Evolutionary conservation across 2,329 filamentous ascomycete species (phyloP), one percentile per base, ranked within the genome.

Genomic region (Curvularia hawaiiensis): DNA sequence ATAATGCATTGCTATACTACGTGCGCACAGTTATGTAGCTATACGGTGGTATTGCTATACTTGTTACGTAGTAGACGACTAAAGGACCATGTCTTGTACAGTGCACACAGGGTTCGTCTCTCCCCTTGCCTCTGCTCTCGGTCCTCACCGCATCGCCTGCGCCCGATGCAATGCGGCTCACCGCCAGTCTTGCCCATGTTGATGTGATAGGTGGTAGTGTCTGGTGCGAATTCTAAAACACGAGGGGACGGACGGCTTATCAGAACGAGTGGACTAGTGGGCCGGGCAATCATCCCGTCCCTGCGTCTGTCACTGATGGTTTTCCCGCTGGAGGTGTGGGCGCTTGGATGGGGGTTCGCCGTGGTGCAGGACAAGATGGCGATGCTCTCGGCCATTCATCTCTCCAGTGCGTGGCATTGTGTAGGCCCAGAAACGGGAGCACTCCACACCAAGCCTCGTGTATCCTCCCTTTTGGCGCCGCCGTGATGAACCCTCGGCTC

Each of bases 101-200:
- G 2, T 8, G 30, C 10, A 3, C 20, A 24, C 20, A 14, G 11
- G 20, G 4, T 22, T 41, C 20, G 22, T 24, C 22, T 24, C 22
- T 24, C 22, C 22, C 22, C 22, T 6, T 22, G 20, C 12, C 39
- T 24, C 20, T 24, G 11, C 9, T 30, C 10, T 24, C 20, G n/a
- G 14, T 10, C 14, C 52, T 56, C 60, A 49, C 58, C 58, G 57
- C 53, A 48, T 56, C 54, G 54, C 54, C 50, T 48, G 22, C 31
- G 53, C 55, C 49, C 35, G 35, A n/a, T 50, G 26, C 45, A 58
- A 28, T 59, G 54, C 59, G 53, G 31, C 62, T 61, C 63, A 67
- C 65, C 65, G 65, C 65, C 61, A 58, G 52, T 61, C 62, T 58
- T 51, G 33, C 35, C 20, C 26, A 28, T 22, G 44, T 50, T 50